Evolutionary conservation across 371 early-diverging fungal species (phyloP).

Genomic region (Homolaphlyctis polyrhiza): DNA sequence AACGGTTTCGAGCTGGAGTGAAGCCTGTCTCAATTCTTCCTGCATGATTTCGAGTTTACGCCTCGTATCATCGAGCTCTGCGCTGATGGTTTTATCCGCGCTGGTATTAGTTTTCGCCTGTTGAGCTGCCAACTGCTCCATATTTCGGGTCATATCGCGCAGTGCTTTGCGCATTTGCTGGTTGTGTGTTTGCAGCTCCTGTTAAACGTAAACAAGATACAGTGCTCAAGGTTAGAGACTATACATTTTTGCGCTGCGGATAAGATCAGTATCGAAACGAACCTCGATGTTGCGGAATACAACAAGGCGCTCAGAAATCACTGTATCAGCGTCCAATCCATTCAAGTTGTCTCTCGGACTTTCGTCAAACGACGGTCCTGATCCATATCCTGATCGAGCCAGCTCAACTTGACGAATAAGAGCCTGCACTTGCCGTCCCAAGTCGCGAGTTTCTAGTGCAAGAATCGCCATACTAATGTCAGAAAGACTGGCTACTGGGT

Average conservation of each 20-base stretch:
- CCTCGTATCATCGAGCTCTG: conserved; percentile 18
- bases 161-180: conserved; percentile 24
- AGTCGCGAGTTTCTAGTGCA: conserved; percentile 19
- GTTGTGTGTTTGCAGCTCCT: conserved; percentile 20
- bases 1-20: conserved; percentile 14
- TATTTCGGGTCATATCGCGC: conserved; percentile 14
- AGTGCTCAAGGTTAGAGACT: not conserved
- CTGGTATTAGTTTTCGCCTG: not conserved
- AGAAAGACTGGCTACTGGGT: not conserved
- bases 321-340: conserved; percentile 9
- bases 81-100: not conserved
- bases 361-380: too few relatives aligned
- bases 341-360: too few relatives aligned
- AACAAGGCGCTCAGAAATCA: conserved; percentile 31
- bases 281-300: conserved; percentile 26
- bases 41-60: conserved; percentile 15
- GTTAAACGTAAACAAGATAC: too few relatives aligned
- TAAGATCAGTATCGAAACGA: conserved; percentile 17
- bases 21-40: conserved; percentile 21
- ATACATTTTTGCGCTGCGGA: not conserved
- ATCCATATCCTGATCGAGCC: too few relatives aligned
- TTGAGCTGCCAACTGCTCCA: conserved; percentile 17
- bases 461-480: not conserved
- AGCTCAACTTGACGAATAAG: conserved; percentile 24
- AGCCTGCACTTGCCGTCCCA: conserved; percentile 35